A percentile compares a stretch with the other conserved stretches of the same genome.
Evolutionary conservation across 1,284 basidiomycete genomes (phyloP).

Genomic region (Neolentinus lepideus): DNA sequence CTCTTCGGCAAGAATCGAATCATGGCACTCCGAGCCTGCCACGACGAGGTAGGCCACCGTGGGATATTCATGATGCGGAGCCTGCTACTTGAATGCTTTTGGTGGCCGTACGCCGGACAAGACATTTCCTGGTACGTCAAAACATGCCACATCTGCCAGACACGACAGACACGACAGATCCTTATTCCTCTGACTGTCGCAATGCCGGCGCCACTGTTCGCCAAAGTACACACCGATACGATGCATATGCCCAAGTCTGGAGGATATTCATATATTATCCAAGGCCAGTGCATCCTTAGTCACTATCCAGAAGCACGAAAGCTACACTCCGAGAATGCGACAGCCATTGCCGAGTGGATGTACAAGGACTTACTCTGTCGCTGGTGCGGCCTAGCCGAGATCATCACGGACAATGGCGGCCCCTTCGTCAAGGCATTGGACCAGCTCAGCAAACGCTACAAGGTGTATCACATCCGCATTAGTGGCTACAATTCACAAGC

Average conservation of each 20-base stretch:
- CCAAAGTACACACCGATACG: conserved; percentile 25
- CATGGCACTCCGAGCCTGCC: conserved; percentile 9
- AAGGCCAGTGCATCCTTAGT: conserved; percentile 16
- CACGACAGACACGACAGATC: conserved; percentile 18
- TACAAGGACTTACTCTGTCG: conserved; percentile 19
- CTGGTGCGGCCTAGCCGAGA: conserved; percentile 14
- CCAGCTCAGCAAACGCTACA: conserved; percentile 23
- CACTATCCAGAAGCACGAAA: conserved; percentile 15
- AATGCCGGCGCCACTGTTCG: conserved; percentile 21
- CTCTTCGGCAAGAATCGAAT: conserved; percentile 5
- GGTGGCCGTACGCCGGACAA: conserved; percentile 18
- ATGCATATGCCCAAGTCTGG: conserved; percentile 18
- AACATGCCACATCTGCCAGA: conserved; percentile 31
- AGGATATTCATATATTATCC: conserved; percentile 17
- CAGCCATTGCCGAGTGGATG: conserved; percentile 15
- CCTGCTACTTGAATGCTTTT: conserved; percentile 15
- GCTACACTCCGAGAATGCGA: conserved; percentile 10
- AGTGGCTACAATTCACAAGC: no score
- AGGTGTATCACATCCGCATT: no score
- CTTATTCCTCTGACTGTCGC: conserved; percentile 24
- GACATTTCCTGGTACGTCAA: conserved; percentile 25
- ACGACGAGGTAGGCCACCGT: conserved; percentile 21
- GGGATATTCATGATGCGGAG: conserved; percentile 12
- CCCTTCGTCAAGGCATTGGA: conserved; percentile 28
- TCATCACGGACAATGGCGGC: conserved; percentile 18